Evolutionary conservation across 2,329 filamentous ascomycete species (phyloP), one percentile per base, ranked within the genome.

Genomic region (Beauveria medogensis): DNA sequence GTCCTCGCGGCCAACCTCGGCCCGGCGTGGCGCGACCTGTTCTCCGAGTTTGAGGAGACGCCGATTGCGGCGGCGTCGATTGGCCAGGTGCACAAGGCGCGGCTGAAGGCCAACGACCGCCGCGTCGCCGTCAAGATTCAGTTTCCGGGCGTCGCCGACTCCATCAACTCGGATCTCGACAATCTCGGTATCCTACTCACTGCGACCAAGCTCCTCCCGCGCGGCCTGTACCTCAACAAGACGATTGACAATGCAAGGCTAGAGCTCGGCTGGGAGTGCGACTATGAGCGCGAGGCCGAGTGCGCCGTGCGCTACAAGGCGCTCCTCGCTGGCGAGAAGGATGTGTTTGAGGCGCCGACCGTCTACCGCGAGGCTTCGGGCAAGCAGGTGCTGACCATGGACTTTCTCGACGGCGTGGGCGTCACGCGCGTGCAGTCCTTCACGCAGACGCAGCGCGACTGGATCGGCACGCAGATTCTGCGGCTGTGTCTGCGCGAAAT

Each of bases 11-110:
- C 82, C 5, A 96, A 96, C 68, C 81, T 99, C 0, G 94, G 94
- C 0, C 69, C 83, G 0, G 82, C 93, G 59, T 99, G 94, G 94
- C 84, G 91, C 54, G 84, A 91, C 1, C 76, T 97, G 1, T 99
- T 93, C 68, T 80, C 80, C 22, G 84, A 87, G 5, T 99, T 99
- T 67, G 89, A 96, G 46, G 94, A 97, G 65, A 87, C 87, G 63
- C 94, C 94, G 1, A 90, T 99, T 62, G 94, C 95, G 1, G 94
- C 94, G 1, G 94, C 94, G 3, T 97, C 94, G 0, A 99, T 99
- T 62, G 94, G 95, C 0, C 94, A 99, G 71, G 94, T 99, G 0
- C 94, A 99, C 75, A 86, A 87, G 63, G 94, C 92, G 3, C 85
- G 86, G 0, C 80, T 99, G 22, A 88, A 87, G 67, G 87, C 88